Conservation (phyloP, 768 basidiomycete species). For the Fistulinella prunicolor region DNA sequence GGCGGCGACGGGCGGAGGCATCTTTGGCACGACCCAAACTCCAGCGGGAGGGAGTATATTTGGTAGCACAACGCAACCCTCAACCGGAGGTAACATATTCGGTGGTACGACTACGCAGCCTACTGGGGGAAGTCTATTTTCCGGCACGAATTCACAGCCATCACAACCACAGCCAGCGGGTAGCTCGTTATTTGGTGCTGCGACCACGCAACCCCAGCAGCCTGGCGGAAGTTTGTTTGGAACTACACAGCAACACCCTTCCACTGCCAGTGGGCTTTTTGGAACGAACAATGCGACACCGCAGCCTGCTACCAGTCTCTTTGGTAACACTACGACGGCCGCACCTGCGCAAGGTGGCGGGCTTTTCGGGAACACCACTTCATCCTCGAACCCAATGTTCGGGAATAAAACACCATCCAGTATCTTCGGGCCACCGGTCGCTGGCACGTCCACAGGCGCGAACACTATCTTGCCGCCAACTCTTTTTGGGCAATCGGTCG, state of each 20-base stretch:
- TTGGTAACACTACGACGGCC: slow-evolving; percentile 24
- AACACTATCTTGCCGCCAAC: slow-evolving; percentile 22
- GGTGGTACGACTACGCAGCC: slow-evolving; percentile 21
- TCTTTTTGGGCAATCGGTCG: slow-evolving; percentile 31
- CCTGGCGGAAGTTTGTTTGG: slow-evolving; percentile 21
- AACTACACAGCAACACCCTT: slow-evolving; percentile 22
- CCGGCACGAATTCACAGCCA: slow-evolving; percentile 15
- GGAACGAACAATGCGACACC: slow-evolving; percentile 18
- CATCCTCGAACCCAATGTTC: slow-evolving; percentile 34
- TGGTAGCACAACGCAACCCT: slow-evolving; percentile 15
- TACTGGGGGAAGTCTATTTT: slow-evolving; percentile 26
- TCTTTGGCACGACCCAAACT: slow-evolving; percentile 8
- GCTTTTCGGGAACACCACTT: slow-evolving; percentile 26
- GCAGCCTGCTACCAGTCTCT: slow-evolving; percentile 24
- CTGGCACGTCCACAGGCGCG: slow-evolving; percentile 8
- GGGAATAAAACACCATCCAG: slow-evolving; percentile 33
- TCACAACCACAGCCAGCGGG: slow-evolving; percentile 13
- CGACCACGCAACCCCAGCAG: slow-evolving; percentile 20
- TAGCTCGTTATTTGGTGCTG: slow-evolving; percentile 21
- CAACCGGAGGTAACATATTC: slow-evolving; percentile 21
- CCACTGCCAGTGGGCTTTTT: slow-evolving; percentile 21
- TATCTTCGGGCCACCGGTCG: slow-evolving; percentile 29
- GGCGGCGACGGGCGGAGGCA: slow-evolving; percentile 2
- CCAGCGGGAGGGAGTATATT: slow-evolving; percentile 24
- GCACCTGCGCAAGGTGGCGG: slow-evolving; percentile 20